phyloP scores from a whole-genome alignment of 331 rosid species.

The Ulmus americana region DNA sequence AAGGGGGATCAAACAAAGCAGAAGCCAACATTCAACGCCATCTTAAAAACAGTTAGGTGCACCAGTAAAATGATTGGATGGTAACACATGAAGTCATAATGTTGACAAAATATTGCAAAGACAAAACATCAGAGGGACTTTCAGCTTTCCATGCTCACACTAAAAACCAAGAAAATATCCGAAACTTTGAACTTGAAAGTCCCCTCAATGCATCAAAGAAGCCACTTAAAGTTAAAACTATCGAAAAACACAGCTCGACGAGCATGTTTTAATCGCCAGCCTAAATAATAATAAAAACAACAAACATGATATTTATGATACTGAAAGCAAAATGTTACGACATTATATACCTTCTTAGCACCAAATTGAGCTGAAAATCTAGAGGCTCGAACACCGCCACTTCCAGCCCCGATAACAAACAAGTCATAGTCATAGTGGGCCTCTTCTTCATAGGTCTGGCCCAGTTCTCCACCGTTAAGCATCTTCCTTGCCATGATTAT shows the following conservation, averaged over 20 bases:
- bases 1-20: not conserved
- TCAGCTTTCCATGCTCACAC: not conserved
- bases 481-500: conserved; percentile 61
- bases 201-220: conserved; percentile 7
- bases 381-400: conserved; percentile 96
- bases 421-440: conserved; percentile 61
- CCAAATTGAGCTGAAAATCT: conserved; percentile 77
- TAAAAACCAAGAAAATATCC: not conserved
- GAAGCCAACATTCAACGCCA: not conserved
- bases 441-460: conserved; percentile 37
- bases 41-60: not conserved
- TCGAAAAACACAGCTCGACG: not conserved
- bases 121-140: not conserved
- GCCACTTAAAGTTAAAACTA: not conserved
- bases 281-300: not conserved
- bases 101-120: not conserved
- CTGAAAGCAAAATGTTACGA: not conserved
- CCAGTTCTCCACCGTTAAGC: conserved; percentile 60
- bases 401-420: conserved; percentile 92
- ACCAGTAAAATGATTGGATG: not conserved
- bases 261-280: not conserved
- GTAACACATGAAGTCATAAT: not conserved
- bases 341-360: conserved; percentile 56
- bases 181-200: not conserved
- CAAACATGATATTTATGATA: not conserved